Conservation (phyloP, 2,329 filamentous ascomycete species). For the Ophiosphaerella korrae region DNA sequence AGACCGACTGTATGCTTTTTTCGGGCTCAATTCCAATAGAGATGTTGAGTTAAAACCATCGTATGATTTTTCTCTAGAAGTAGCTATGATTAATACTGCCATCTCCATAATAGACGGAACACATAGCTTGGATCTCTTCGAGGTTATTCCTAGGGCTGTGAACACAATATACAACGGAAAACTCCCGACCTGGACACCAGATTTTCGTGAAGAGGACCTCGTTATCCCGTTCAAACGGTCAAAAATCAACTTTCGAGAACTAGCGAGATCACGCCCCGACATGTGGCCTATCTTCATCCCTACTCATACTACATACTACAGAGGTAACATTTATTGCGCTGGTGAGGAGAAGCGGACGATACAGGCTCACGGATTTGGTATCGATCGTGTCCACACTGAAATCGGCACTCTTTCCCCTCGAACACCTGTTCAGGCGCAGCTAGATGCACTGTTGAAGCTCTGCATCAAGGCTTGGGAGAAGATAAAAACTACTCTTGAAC, state of each 20-base stretch:
- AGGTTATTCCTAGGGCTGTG: constrained; percentile 1
- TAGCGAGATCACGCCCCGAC: not conserved
- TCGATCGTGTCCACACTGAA: constrained; percentile 1
- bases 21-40: constrained; percentile 1
- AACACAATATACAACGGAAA: not conserved
- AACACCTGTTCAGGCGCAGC: not conserved
- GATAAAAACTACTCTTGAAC: not conserved
- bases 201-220: constrained; percentile 3
- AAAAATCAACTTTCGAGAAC: not conserved
- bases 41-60: constrained; percentile 1
- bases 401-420: not conserved
- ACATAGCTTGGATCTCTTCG: constrained; percentile 4
- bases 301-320: constrained; percentile 1
- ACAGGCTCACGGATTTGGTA: constrained; percentile 5
- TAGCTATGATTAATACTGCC: not conserved
- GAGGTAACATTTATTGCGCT: not conserved
- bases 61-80: constrained; percentile 2
- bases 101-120: constrained; percentile 3
- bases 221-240: constrained; percentile 3
- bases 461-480: constrained; percentile 1
- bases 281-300: not conserved
- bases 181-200: constrained; percentile 2
- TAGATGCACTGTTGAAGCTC: constrained; percentile 2
- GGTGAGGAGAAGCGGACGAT: constrained; percentile 1
- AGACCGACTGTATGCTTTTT: constrained; percentile 5